Base-by-base conservation (phyloP, 805 yeast genomes). In the Danielia oregonensis region DNA sequence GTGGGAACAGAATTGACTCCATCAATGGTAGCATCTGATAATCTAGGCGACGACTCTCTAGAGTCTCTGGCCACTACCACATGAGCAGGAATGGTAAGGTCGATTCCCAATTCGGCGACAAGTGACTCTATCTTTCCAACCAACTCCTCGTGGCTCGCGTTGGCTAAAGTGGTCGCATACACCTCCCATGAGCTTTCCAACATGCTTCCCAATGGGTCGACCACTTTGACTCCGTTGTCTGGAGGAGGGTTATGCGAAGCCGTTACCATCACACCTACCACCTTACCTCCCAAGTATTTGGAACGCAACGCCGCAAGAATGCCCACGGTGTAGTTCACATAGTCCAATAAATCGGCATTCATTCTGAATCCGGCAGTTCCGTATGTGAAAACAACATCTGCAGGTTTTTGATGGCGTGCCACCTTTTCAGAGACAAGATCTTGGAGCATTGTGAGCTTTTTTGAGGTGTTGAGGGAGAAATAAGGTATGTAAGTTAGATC, bases 311-410 rank as follows among this genome's bases (percentile, higher is more conserved):
- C 66, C 0, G 98, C 97, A 17, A 89, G 56, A 13, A 88, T 66
- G 2, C 96, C 96, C 12, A 84, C 87, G 5, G 91, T 50, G 57
- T 78, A 86, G 59, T 86, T 83, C 21, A 89, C 91, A 12, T 87
- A 80, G 54, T 86, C 95, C 44, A 91, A 64, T 12, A 70, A 59
- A 14, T 61, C 54, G 2, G 95, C 89, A 30, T 76, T 65, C 64
- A 81, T 80, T 39, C 98, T 76, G 64, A 93, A 93, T 6, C 98
- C 98, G 2, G 98, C 98, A 1, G 98, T 93, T n/a, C 98, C 98
- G 52, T 93, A 93, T 12, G 76, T 61, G 52, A 77, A 82, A 9
- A 33, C 39, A 26, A 53, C 35, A 25, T 42, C 43, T 14, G 47
- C 54, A 3, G 81, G 78, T 36, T 74, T 76, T 18, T 70, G 70